These are phyloP conservation scores for Sanguinoderma infundibulare DNA, from an alignment of 1,284 basidiomycete species.

Conservation along the genomic window DNA sequence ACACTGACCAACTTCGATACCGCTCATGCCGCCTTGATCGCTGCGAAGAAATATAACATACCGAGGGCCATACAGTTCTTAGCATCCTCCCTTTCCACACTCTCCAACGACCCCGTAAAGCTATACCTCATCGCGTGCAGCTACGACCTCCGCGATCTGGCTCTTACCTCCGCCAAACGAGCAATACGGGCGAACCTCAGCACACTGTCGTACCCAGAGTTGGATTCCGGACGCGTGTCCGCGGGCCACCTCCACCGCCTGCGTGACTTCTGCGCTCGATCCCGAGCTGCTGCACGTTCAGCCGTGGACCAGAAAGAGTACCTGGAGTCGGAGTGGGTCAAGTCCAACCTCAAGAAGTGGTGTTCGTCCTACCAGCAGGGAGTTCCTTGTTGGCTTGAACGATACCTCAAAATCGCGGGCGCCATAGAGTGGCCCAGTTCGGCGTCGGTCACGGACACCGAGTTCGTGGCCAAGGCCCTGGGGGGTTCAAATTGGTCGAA, in stretches of 20 bases:
- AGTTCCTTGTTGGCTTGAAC: no score
- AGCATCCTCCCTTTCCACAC: neutral
- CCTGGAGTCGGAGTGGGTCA: neutral
- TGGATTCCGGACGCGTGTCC: slow-evolving; percentile 1
- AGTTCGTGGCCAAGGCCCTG: no score
- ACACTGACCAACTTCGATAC: no score
- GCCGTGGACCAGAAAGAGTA: slow-evolving; percentile 4
- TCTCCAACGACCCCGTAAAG: slow-evolving; percentile 5
- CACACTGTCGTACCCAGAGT: neutral
- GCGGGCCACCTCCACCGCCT: slow-evolving; percentile 22
- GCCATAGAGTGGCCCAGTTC: no score
- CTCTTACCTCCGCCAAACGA: slow-evolving; percentile 6
- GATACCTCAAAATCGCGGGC: no score
- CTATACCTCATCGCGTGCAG: slow-evolving; percentile 15
- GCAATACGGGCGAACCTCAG: slow-evolving; percentile 3
- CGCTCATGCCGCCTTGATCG: slow-evolving; percentile 35
- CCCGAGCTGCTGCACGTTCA: slow-evolving; percentile 3
- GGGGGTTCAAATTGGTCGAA: no score
- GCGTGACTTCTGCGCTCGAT: slow-evolving; percentile 17
- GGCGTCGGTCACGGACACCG: no score
- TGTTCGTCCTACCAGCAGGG: no score
- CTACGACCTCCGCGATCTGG: slow-evolving; percentile 11
- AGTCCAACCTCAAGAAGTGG: no score
- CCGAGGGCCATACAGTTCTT: slow-evolving; percentile 19
- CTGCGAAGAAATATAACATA: slow-evolving; percentile 45